Percentiles rank a stretch among this genome's conserved stretches.
Evolutionary conservation across 2,329 filamentous ascomycete genomes (phyloP).

Genomic region (Hyphodiscus sp.): DNA sequence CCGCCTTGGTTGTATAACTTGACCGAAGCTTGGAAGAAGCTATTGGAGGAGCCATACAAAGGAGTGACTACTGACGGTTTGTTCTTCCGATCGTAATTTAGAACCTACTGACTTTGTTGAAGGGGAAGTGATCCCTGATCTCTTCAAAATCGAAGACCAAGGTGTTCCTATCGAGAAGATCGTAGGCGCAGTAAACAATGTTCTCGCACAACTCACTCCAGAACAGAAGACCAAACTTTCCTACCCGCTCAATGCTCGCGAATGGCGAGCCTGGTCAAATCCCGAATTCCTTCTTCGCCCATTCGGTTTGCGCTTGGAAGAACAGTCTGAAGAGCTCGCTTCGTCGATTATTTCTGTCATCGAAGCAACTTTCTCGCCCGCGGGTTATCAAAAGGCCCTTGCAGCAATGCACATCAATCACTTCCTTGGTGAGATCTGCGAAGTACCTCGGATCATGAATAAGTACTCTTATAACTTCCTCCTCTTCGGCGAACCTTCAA

Average conservation of each 20-base stretch:
- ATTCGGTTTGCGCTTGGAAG: constrained; percentile 10
- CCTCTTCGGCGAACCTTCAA: constrained; percentile 11
- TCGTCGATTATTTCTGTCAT: constrained; percentile 7
- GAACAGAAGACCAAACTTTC: constrained; percentile 34
- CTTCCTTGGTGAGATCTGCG: constrained; percentile 12
- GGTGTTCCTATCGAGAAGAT: constrained; percentile 10
- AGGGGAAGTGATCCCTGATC: constrained; percentile 31
- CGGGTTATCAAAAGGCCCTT: constrained; percentile 12
- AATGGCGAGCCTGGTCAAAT: constrained; percentile 16
- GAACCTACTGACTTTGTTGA: constrained; percentile 55
- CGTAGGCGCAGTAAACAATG: constrained; percentile 42
- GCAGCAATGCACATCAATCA: constrained; percentile 8
- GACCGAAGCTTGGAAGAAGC: constrained; percentile 65
- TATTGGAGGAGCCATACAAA: constrained; percentile 35
- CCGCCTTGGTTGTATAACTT: constrained; percentile 46
- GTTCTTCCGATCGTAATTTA: neutral
- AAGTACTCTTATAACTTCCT: constrained; percentile 13
- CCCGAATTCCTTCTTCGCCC: constrained; percentile 11
- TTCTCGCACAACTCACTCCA: constrained; percentile 2
- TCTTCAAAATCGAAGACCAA: constrained; percentile 11
- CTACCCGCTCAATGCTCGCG: constrained; percentile 49
- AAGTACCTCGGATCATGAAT: constrained; percentile 9
- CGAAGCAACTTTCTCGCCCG: constrained; percentile 10
- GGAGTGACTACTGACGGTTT: constrained; percentile 14
- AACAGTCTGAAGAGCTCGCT: constrained; percentile 1